These are phyloP conservation scores for Colletotrichum musae DNA, from an alignment of 2,329 filamentous ascomycete species.

Conservation along the genomic window DNA sequence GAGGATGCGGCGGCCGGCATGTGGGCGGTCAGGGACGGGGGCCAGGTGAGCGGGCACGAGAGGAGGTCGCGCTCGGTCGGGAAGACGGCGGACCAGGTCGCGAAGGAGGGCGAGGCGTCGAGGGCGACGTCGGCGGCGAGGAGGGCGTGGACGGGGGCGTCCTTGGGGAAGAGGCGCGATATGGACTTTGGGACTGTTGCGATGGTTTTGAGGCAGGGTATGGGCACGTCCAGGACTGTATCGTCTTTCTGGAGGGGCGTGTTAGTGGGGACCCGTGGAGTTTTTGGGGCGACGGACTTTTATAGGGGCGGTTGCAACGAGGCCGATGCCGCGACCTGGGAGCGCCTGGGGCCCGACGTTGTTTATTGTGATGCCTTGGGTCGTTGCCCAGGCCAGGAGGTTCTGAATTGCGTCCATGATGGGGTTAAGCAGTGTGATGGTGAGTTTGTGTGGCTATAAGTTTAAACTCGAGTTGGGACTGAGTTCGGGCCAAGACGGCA, in stretches of 20 bases:
- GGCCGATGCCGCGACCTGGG: slow-evolving; percentile 81
- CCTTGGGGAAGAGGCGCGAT: slow-evolving; percentile 63
- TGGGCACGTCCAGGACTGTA: slow-evolving; percentile 75
- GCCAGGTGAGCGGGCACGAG: slow-evolving; percentile 65
- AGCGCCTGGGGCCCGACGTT: slow-evolving; percentile 78
- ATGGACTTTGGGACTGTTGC: slow-evolving; percentile 71
- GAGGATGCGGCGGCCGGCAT: slow-evolving; percentile 60
- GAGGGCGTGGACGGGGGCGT: slow-evolving; percentile 77
- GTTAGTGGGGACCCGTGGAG: slow-evolving; percentile 9
- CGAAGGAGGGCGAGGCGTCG: slow-evolving; percentile 62
- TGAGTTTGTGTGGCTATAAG: background rate
- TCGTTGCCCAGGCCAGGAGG: slow-evolving; percentile 78
- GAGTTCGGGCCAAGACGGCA: background rate
- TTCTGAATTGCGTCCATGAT: slow-evolving; percentile 51
- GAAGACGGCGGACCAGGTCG: slow-evolving; percentile 76
- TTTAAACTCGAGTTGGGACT: background rate
- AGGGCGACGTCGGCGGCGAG: slow-evolving; percentile 78
- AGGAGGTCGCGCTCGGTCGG: slow-evolving; percentile 74
- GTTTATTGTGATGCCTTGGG: slow-evolving; percentile 75
- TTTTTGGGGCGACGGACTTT: slow-evolving; percentile 62
- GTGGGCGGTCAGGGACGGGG: slow-evolving; percentile 58
- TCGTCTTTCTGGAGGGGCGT: slow-evolving; percentile 57
- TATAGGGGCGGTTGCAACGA: slow-evolving; percentile 78
- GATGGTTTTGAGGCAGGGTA: slow-evolving; percentile 74
- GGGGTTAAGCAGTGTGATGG: background rate